Evolutionary conservation across 345 rosid species (phyloP).

Genomic region (Iberis pinnata): DNA sequence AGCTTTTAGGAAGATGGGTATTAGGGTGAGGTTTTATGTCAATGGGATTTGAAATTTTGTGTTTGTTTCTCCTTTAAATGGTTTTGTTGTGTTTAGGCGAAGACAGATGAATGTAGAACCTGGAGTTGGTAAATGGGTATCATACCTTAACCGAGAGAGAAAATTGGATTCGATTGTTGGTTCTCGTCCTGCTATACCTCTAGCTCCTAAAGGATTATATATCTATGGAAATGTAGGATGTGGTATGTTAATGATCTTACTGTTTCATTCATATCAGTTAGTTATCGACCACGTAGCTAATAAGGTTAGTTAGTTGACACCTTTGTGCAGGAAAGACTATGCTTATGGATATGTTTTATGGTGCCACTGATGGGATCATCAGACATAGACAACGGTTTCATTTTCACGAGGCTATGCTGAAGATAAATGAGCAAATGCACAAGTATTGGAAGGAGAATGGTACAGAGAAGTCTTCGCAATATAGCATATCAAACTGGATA

Average conservation of each 20-base stretch:
- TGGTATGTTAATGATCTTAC: conserved; percentile 41
- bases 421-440: conserved; percentile 83
- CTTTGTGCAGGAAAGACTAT: conserved; percentile 75
- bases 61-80: neutral
- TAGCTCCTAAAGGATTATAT: conserved; percentile 83
- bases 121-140: conserved; percentile 96
- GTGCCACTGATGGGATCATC: conserved; percentile 55
- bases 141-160: conserved; percentile 83
- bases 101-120: conserved; percentile 53
- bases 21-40: conserved; percentile 38
- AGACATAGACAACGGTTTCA: conserved; percentile 70
- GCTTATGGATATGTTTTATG: conserved; percentile 96
- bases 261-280: conserved; percentile 1
- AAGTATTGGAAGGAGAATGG: conserved; percentile 79
- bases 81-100: conserved; percentile 33
- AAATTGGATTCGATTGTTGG: conserved; percentile 72
- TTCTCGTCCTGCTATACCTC: conserved; percentile 62
- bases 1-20: conserved; percentile 56
- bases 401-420: conserved; percentile 94
- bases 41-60: neutral
- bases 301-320: conserved; percentile 5
- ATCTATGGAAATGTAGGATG: conserved; percentile 89
- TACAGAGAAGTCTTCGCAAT: conserved; percentile 48
- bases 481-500: conserved; percentile 70
- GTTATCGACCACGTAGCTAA: neutral